Evolutionary conservation across 2,329 filamentous ascomycete species (phyloP).

Genomic region (Neonectria punicea): DNA sequence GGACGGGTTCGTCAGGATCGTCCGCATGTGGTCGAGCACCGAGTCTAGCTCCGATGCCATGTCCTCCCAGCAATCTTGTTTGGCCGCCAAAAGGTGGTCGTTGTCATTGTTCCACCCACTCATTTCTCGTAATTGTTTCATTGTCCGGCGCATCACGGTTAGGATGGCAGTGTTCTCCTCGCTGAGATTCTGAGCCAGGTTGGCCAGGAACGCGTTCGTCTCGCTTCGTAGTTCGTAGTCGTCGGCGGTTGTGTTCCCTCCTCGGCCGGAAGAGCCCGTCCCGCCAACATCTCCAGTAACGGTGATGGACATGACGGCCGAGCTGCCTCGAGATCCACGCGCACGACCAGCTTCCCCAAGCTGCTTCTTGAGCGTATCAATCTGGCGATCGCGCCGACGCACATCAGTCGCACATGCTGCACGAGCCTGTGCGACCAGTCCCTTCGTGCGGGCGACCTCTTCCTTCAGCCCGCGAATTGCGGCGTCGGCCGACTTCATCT

Average conservation of each 20-base stretch:
- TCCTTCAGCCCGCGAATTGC: conserved; percentile 83
- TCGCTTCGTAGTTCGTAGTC: conserved; percentile 82
- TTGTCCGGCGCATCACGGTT: conserved; percentile 74
- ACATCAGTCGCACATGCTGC: conserved; percentile 91
- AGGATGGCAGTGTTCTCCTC: conserved; percentile 92
- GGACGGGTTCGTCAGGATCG: conserved; percentile 90
- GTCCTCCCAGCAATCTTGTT: conserved; percentile 65
- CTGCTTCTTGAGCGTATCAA: conserved; percentile 89
- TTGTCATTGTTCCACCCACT: conserved; percentile 62
- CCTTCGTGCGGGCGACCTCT: conserved; percentile 82
- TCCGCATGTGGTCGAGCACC: conserved; percentile 83
- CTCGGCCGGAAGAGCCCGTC: conserved; percentile 48
- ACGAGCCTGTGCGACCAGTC: conserved; percentile 83
- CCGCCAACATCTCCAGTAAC: conserved; percentile 66
- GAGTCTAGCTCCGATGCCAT: conserved; percentile 79
- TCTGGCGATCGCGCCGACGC: conserved; percentile 87
- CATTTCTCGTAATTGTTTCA: conserved; percentile 77
- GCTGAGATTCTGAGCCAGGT: conserved; percentile 82
- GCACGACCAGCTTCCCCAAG: conserved; percentile 76
- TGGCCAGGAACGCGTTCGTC: conserved; percentile 90
- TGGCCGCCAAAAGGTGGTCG: conserved; percentile 45
- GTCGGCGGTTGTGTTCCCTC: conserved; percentile 45
- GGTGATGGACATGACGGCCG: conserved; percentile 66
- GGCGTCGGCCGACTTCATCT: conserved; percentile 79
- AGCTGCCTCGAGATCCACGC: conserved; percentile 65